Base-by-base conservation (phyloP, 192 early-diverging fungal genomes). In the Entomortierella lignicola region DNA sequence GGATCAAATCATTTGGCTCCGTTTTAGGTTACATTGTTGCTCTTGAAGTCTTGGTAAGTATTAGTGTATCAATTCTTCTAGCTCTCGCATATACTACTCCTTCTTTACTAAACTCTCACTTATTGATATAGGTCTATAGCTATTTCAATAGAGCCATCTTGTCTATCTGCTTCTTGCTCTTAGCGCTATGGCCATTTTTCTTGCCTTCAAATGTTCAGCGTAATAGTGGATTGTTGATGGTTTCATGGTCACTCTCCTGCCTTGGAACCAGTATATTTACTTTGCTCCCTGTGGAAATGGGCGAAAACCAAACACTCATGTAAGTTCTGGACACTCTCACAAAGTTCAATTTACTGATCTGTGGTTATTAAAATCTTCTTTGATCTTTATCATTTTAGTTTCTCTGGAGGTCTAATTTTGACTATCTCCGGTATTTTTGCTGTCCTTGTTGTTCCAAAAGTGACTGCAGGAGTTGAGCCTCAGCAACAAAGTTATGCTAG, bases 221-320 rank as follows among this genome's bases (percentile, higher is more conserved):
- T 0, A 71, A 87, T 29, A 84, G 91, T 61, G 30, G 43, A 15
- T 20, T 61, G 34, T 70, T 93, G n/a, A 75, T 94, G 34, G 52
- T 60, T 0, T 50, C 84, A 11, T 98, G 97, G 97, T 71, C 83
- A 5, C 52, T 85, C 0, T 82, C 85, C 20, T 95, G 94, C 65
- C 43, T 94, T 8, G 65, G 82, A 52, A 94, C 93, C 1, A 93
- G 94, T 63, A 77, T 93, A 18, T 98, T 98, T 72, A 94, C 94
- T 1, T 71, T 97, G 58, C 85, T 98, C 34, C 94, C 95, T 0
- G 95, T 97, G 17, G 97, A 97, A 60, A 91, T 89, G 71, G 91
- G 89, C 51, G 93, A 94, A 65, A 87, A 93, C 63, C 69, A 92
- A 48, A 63, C 70, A 5, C 80, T 95, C 29, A 92, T 95, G 88